phyloP scores from a whole-genome alignment of 1,139 yeast species.

The Geotrichum phurueaensis region DNA sequence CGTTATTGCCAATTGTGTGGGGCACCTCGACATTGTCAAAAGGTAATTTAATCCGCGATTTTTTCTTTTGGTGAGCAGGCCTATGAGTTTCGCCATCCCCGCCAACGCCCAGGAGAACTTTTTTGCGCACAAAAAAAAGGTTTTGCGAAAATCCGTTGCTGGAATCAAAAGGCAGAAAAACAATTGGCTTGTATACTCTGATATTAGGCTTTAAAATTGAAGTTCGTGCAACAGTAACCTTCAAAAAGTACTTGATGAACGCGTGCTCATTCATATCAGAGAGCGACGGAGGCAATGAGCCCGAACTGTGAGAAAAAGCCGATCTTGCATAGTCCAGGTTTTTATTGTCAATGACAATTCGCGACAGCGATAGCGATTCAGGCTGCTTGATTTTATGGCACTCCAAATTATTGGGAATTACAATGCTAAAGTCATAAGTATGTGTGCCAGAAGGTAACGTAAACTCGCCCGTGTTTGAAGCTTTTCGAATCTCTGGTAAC shows the following conservation, averaged over 20 bases:
- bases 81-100: neutral
- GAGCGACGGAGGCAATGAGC: conserved; percentile 54
- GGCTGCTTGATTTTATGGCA: conserved; percentile 39
- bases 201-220: conserved; percentile 46
- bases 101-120: conserved; percentile 9
- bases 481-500: conserved; percentile 48
- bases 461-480: conserved; percentile 47
- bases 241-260: conserved; percentile 45
- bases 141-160: conserved; percentile 23
- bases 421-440: conserved; percentile 51
- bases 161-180: conserved; percentile 47
- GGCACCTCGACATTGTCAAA: neutral
- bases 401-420: conserved; percentile 46
- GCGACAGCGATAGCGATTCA: conserved; percentile 25
- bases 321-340: conserved; percentile 29
- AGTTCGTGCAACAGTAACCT: conserved; percentile 51
- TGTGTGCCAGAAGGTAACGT: conserved; percentile 59
- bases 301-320: conserved; percentile 38
- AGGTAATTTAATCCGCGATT: neutral
- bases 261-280: conserved; percentile 46
- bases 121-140: conserved; percentile 29
- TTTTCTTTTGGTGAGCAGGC: neutral
- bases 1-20: neutral
- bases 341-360: conserved; percentile 39
- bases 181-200: conserved; percentile 45